Evolutionary conservation across 179 eudicot genomes (phyloP), one percentile per base, ranked within the genome.

Genomic region (Camellia oleifera): DNA sequence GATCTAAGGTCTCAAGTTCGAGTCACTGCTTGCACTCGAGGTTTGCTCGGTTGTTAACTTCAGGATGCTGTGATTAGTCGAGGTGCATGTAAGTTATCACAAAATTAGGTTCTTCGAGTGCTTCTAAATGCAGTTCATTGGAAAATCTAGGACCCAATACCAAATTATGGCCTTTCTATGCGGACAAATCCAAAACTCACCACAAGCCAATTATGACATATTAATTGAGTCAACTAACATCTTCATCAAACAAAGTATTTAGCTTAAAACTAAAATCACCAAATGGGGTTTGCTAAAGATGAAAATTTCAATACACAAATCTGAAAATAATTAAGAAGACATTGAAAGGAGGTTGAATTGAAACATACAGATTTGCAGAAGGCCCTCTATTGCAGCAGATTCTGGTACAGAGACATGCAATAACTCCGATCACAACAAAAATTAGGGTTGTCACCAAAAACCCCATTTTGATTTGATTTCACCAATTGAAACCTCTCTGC

Each of bases 301-400:
- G 20, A 15, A 15, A 63, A 46, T 46, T 52, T 32, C 7, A 18
- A 62, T 17, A 40, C 45, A 44, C 20, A 76, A 76, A 13, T 26
- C 10, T n/a, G 42, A 8, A 72, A 32, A 54, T 6, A 14, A 6
- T 4, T 10, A 4, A 44, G 3, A 40, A 26, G 46, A 32, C 3
- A 53, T 42, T 57, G 75, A 65, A 45, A 73, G 40, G 40, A 32
- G 40, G 40, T 32, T 32, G 40, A 76, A 44, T 9, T 17, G 74
- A 74, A n/a, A 44, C 81, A 79, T 91, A 95, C 99, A 94, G 92
- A 85, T 94, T 95, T 18, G 98, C 82, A 50, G 99, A 95, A 80
- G 99, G 91, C 45, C 99, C 98, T 81, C 88, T 84, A 80, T 90
- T 95, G 90, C 82, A 95, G 91, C 99, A 95, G 82, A 94, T 87